These are phyloP conservation scores for Sclerotinia borealis DNA, from an alignment of 2,329 filamentous ascomycete species.

Conservation along the genomic window DNA sequence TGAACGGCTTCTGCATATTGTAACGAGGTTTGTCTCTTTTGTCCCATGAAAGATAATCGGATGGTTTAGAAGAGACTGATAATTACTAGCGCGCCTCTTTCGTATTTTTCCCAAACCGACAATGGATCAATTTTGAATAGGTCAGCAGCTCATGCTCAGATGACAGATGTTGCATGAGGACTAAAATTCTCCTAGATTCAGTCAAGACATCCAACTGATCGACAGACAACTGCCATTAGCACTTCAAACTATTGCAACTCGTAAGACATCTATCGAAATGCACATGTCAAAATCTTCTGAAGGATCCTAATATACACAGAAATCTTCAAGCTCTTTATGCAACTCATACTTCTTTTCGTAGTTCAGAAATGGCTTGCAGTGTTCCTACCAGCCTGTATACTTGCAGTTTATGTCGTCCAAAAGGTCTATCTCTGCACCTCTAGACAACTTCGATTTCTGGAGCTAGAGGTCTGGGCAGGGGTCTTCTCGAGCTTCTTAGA, in stretches of 20 bases:
- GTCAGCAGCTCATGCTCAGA: slow-evolving; percentile 18
- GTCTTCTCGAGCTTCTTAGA: slow-evolving; percentile 39
- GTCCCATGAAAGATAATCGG: slow-evolving; percentile 5
- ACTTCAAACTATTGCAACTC: slow-evolving; percentile 32
- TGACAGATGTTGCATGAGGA: neutral
- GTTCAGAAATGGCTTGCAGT: slow-evolving; percentile 39
- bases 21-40: slow-evolving; percentile 25
- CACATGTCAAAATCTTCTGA: neutral
- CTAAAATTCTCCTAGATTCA: slow-evolving; percentile 18
- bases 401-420: slow-evolving; percentile 45
- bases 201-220: slow-evolving; percentile 19
- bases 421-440: slow-evolving; percentile 55
- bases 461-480: slow-evolving; percentile 55
- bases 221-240: slow-evolving; percentile 25
- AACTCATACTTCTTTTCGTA: slow-evolving; percentile 43
- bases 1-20: slow-evolving; percentile 30
- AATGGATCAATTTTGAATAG: slow-evolving; percentile 39
- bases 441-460: slow-evolving; percentile 52
- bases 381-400: slow-evolving; percentile 43
- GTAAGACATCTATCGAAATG: slow-evolving; percentile 21
- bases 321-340: slow-evolving; percentile 34
- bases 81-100: slow-evolving; percentile 1
- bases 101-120: slow-evolving; percentile 37
- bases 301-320: slow-evolving; percentile 15
- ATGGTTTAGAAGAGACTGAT: neutral